phyloP scores from a whole-genome alignment of 2,329 filamentous ascomycete species.

The Teratosphaeria destructans region DNA sequence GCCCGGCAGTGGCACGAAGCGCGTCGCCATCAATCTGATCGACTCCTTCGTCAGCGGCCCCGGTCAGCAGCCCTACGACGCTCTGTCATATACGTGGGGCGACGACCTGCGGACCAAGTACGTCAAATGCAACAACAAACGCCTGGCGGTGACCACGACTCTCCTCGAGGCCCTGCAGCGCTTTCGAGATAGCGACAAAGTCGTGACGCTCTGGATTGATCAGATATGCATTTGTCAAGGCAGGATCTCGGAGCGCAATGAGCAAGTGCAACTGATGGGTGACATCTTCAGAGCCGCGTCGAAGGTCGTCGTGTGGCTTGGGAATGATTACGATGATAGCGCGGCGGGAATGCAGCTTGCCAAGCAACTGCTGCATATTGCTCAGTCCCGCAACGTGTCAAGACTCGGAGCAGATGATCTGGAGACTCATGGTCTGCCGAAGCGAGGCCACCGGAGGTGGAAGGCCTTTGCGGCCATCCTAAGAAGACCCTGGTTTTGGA shows the following conservation, averaged over 20 bases:
- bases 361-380: conserved; percentile 15
- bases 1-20: conserved; percentile 16
- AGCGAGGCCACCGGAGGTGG: conserved; percentile 15
- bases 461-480: conserved; percentile 18
- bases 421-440: conserved; percentile 18
- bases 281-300: conserved; percentile 20
- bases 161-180: conserved; percentile 19
- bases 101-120: conserved; percentile 10
- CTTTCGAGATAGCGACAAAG: conserved; percentile 13
- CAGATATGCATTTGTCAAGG: conserved; percentile 24
- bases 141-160: conserved; percentile 15
- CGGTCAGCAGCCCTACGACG: conserved; percentile 17
- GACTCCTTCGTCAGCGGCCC: conserved; percentile 16
- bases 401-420: conserved; percentile 8
- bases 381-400: conserved; percentile 5
- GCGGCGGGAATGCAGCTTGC: conserved; percentile 20
- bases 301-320: conserved; percentile 23
- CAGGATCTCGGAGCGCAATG: conserved; percentile 17
- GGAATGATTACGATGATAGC: conserved; percentile 18
- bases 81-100: conserved; percentile 23
- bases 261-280: conserved; percentile 24
- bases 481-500: conserved; percentile 21
- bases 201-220: conserved; percentile 21
- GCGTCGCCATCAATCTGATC: conserved; percentile 16
- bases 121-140: conserved; percentile 19